Conservation (phyloP, 257 asterid species). For the Solanum bulbocastanum region DNA sequence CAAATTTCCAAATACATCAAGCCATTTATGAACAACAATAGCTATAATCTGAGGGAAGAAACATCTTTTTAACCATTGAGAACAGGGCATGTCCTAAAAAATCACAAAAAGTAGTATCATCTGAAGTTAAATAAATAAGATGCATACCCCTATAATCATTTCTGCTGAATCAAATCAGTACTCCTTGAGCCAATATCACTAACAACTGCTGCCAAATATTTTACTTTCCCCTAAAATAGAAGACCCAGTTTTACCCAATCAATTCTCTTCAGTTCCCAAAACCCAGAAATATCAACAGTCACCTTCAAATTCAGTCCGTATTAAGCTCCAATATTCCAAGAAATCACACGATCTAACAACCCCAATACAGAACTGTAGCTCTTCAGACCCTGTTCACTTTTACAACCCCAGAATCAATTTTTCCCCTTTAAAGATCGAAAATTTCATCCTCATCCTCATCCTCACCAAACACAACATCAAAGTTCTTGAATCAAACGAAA, state of each 20-base stretch:
- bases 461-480: not conserved
- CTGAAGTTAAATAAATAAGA: not conserved
- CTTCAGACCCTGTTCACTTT: not conserved
- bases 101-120: not conserved
- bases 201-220: no score
- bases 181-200: not conserved
- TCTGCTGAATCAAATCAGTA: constrained; percentile 27
- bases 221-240: not conserved
- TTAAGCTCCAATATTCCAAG: not conserved
- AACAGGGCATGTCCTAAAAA: not conserved
- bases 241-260: not conserved
- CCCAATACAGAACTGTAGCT: not conserved
- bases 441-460: not conserved
- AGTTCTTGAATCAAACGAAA: not conserved
- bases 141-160: constrained; percentile 36
- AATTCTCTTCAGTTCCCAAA: not conserved
- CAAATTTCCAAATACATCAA: not conserved
- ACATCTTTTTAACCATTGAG: not conserved
- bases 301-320: not conserved
- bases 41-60: not conserved
- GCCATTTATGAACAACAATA: not conserved
- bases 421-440: not conserved
- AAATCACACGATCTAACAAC: not conserved
- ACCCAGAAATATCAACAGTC: not conserved
- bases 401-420: not conserved